Base-by-base conservation (phyloP, 1,284 basidiomycete genomes). In the Puccinia horiana region DNA sequence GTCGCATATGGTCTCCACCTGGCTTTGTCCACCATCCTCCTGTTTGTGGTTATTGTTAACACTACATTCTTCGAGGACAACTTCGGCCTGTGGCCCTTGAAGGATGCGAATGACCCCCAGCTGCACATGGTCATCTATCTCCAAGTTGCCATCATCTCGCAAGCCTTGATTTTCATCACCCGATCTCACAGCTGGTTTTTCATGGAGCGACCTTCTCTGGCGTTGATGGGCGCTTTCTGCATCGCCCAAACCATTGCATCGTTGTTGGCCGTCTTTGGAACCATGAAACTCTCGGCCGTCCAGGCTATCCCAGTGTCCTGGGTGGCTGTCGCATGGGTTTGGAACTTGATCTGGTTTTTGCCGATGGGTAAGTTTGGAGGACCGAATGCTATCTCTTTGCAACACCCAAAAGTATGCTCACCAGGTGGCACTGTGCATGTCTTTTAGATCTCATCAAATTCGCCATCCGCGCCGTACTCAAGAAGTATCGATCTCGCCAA, bases 141-240 rank as follows among this genome's bases (percentile, higher is more conserved):
- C 84, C 93, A 95, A 88, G 96, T 98, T 83, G 96, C 96, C 84
- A 96, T 98, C 88, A 97, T 98, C 88, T 98, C 96, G 82, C 96
- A 98, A 88, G 96, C 96, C 3, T 90, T 98, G 83, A 97, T 98
- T 90, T 97, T 97, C 89, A 91, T 96, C 88, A 97, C 95, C 49
- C 94, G 95, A 89, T 93, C 95, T 85, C 96, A 98, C 88, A 91
- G 93, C 40, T 96, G 94, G 90, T 98, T 95, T 91, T 98, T 96
- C 91, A 95, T 94, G 93, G 96, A 98, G 89, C 92, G 95, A 83
- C 96, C 95, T 32, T 96, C 95, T 69, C 89, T 90, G 74, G 96
- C 96, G 67, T 91, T 98, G 82, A 90, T 98, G 89, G 88, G 89
- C 84, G 96, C 96, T 65, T 98, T 98, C 91, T 92, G 91, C 87